These are phyloP conservation scores for Yamadazyma sp. DNA, from an alignment of 1,139 yeast genomes.

Conservation along the genomic window DNA sequence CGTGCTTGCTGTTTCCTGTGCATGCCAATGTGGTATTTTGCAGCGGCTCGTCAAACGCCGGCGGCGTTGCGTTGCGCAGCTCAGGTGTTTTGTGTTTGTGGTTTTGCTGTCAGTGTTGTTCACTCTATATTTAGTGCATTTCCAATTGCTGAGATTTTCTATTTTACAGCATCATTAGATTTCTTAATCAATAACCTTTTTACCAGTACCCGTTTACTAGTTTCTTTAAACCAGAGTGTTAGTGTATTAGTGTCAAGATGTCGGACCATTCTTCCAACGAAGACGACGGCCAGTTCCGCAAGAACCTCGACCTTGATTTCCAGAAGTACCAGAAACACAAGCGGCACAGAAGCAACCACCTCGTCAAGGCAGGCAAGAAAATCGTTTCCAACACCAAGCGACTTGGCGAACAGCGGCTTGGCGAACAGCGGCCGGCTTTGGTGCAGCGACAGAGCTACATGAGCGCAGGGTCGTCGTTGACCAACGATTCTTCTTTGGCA, in stretches of 20 bases:
- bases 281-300: slow-evolving; percentile 13
- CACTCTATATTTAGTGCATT: too few relatives aligned
- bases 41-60: too few relatives aligned
- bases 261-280: slow-evolving; percentile 13
- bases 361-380: slow-evolving; percentile 37
- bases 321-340: slow-evolving; percentile 12
- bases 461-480: slow-evolving; percentile 26
- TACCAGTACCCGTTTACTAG: too few relatives aligned
- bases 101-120: too few relatives aligned
- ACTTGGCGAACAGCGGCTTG: slow-evolving; percentile 25
- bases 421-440: slow-evolving; percentile 34
- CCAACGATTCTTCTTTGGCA: slow-evolving; percentile 16
- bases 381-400: slow-evolving; percentile 17
- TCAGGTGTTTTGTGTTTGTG: too few relatives aligned
- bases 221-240: too few relatives aligned
- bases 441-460: slow-evolving; percentile 27
- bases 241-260: neutral
- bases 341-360: slow-evolving; percentile 12
- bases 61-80: too few relatives aligned
- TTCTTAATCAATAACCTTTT: too few relatives aligned
- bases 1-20: slow-evolving; percentile 2
- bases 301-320: slow-evolving; percentile 14
- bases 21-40: too few relatives aligned
- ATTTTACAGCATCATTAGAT: too few relatives aligned
- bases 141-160: too few relatives aligned